These are phyloP conservation scores for Pleurotus tuoliensis DNA, from an alignment of 768 basidiomycete species.

Conservation along the genomic window DNA sequence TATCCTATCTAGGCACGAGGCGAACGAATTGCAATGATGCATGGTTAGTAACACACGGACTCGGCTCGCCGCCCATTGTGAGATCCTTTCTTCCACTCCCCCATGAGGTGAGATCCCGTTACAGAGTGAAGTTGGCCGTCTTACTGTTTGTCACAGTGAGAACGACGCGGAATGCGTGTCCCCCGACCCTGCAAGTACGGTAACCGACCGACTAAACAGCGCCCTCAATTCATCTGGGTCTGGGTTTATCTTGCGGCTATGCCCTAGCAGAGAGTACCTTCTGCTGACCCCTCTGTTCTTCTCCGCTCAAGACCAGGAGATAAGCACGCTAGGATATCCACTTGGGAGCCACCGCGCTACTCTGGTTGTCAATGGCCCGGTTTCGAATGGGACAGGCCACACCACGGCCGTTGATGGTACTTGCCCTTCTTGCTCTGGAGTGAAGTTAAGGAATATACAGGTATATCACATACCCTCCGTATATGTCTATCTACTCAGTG, in stretches of 20 bases:
- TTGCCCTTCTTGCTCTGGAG: conserved; percentile 54
- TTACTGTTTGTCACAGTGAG: background rate
- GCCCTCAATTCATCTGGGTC: conserved; percentile 62
- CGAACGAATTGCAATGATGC: too few relatives aligned
- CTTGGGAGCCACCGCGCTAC: conserved; percentile 62
- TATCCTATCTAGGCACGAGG: too few relatives aligned
- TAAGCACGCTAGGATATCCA: conserved; percentile 77
- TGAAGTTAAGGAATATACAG: conserved; percentile 70
- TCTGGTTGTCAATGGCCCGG: conserved; percentile 64
- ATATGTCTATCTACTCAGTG: background rate
- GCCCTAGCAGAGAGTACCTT: conserved; percentile 57
- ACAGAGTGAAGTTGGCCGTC: background rate
- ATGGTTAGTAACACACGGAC: too few relatives aligned
- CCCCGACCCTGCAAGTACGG: conserved; percentile 54
- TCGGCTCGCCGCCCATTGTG: too few relatives aligned
- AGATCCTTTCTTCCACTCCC: conserved; percentile 17
- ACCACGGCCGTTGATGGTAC: conserved; percentile 71
- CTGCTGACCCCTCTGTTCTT: conserved; percentile 68
- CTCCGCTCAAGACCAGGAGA: conserved; percentile 68
- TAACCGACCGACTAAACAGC: conserved; percentile 62
- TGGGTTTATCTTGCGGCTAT: conserved; percentile 65
- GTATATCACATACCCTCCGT: conserved; percentile 25
- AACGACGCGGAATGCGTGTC: background rate
- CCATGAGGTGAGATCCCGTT: background rate
- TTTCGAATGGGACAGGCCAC: conserved; percentile 59